A percentile compares a stretch with the other conserved stretches of the same genome.
Conservation (phyloP, 148 eudicot genomes). For the Talinum fruticosum region DNA sequence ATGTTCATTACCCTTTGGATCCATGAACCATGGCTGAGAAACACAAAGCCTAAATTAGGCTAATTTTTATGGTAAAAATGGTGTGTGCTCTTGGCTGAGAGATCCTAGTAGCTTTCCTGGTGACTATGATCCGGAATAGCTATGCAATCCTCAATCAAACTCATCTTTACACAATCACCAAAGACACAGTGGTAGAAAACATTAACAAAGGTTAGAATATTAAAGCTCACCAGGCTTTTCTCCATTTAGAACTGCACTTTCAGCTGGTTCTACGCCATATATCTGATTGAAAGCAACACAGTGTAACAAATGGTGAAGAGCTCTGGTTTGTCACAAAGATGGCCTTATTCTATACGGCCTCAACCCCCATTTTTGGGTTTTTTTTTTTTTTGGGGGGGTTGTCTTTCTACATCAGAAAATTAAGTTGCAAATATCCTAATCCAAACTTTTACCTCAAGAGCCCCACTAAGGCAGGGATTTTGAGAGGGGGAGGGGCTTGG, state of each 20-base stretch:
- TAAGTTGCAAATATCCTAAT: no score
- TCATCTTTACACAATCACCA: not conserved
- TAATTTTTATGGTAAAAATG: no score
- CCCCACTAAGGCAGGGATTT: no score
- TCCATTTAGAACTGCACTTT: slow-evolving; percentile 81
- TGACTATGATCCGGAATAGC: not conserved
- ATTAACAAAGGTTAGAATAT: not conserved
- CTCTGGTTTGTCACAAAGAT: not conserved
- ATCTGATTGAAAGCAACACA: slow-evolving; percentile 33
- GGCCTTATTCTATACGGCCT: not conserved
- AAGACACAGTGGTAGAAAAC: not conserved
- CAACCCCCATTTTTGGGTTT: no score
- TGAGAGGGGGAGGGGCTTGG: no score
- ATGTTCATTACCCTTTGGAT: not conserved
- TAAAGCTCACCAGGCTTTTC: slow-evolving; percentile 60
- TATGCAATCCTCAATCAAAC: not conserved
- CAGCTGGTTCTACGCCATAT: slow-evolving; percentile 79
- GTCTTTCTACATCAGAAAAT: not conserved
- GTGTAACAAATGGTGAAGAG: not conserved
- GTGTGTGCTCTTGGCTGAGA: not conserved
- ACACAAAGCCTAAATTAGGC: not conserved
- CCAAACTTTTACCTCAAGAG: no score
- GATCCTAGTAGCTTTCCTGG: not conserved
- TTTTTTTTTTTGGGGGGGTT: not conserved
- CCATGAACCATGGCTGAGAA: not conserved